These are phyloP conservation scores for Boletus barrowsii DNA, from an alignment of 768 basidiomycete species.

Conservation along the genomic window DNA sequence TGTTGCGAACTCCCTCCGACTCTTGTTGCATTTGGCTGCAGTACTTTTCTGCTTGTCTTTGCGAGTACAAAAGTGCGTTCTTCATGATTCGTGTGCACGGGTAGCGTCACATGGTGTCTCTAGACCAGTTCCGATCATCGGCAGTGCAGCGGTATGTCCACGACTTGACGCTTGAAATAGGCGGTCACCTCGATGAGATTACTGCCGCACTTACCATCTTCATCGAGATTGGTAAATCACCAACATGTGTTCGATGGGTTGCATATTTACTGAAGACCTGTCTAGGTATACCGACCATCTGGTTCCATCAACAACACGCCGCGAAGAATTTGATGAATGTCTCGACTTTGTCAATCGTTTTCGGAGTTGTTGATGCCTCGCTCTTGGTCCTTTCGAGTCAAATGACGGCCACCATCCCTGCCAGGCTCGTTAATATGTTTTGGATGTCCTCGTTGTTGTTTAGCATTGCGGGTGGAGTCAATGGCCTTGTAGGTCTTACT, in stretches of 20 bases:
- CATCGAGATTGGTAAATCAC: constrained; percentile 46
- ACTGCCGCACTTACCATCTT: constrained; percentile 45
- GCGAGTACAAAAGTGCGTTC: constrained; percentile 41
- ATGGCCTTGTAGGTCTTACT: constrained; percentile 48
- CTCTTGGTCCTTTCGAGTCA: constrained; percentile 43
- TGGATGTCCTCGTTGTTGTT: constrained; percentile 55
- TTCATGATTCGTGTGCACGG: not conserved
- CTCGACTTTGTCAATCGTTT: constrained; percentile 54
- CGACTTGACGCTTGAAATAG: constrained; percentile 45
- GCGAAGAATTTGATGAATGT: constrained; percentile 46
- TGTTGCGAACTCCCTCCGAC: not conserved
- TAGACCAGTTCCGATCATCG: constrained; percentile 48
- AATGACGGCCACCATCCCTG: constrained; percentile 28
- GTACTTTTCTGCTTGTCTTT: constrained; percentile 51
- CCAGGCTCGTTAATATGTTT: constrained; percentile 44
- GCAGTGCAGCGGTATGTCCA: constrained; percentile 53
- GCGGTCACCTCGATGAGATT: constrained; percentile 50
- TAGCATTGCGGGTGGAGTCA: constrained; percentile 51
- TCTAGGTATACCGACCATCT: constrained; percentile 49
- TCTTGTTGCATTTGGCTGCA: constrained; percentile 11
- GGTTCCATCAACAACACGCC: constrained; percentile 50
- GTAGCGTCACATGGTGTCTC: not conserved
- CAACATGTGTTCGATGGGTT: not conserved
- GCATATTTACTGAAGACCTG: not conserved
- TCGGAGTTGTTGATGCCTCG: constrained; percentile 49